A percentile compares a stretch with the other conserved stretches of the same genome.
Conservation (phyloP, 331 rosid genomes). For the Rosa hybrid region DNA sequence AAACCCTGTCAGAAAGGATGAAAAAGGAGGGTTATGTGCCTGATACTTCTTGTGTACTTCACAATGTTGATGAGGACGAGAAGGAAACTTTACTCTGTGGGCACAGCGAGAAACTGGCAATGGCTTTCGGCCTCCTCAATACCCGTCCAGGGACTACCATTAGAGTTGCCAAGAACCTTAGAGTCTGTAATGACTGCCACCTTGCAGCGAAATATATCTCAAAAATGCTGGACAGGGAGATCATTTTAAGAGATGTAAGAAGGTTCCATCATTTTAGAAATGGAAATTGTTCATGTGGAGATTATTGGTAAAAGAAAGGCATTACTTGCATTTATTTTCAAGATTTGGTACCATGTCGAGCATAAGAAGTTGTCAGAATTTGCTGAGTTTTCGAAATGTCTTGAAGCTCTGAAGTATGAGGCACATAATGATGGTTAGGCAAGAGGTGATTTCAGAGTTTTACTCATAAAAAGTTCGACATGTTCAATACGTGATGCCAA, state of each 20-base stretch:
- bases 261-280: slow-evolving; percentile 84
- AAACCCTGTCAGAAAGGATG: slow-evolving; percentile 62
- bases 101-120: slow-evolving; percentile 88
- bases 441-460: background rate
- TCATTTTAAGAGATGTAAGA: slow-evolving; percentile 79
- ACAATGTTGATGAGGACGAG: slow-evolving; percentile 67
- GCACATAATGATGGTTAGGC: background rate
- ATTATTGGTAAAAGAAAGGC: slow-evolving; percentile 60
- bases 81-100: slow-evolving; percentile 75
- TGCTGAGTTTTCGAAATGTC: no score
- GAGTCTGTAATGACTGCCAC: slow-evolving; percentile 85
- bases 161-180: slow-evolving; percentile 82
- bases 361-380: background rate
- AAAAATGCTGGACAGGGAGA: slow-evolving; percentile 63
- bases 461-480: background rate
- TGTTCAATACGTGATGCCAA: background rate
- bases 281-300: slow-evolving; percentile 86
- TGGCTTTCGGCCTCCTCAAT: slow-evolving; percentile 76
- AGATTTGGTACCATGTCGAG: background rate
- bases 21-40: slow-evolving; percentile 81
- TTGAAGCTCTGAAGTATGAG: background rate
- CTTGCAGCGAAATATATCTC: slow-evolving; percentile 64
- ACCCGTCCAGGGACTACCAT: slow-evolving; percentile 68
- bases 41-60: slow-evolving; percentile 80
- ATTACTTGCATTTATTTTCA: background rate